Evolutionary conservation across 805 yeast genomes (phyloP).

Genomic region (Candida broadrunensis): DNA sequence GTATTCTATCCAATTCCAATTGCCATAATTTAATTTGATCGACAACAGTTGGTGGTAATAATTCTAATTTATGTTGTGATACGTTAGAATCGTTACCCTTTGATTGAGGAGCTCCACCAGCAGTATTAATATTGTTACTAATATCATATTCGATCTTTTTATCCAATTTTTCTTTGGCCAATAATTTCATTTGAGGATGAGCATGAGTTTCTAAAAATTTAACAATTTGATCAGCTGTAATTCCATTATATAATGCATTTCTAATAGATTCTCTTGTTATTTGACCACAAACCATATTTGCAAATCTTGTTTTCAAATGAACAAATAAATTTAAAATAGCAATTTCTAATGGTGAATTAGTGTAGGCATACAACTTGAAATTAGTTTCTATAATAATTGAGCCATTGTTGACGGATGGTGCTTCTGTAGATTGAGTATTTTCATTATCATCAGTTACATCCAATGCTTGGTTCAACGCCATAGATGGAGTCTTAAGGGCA

Average conservation of each 20-base stretch:
- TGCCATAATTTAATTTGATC: conserved; percentile 98
- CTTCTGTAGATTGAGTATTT: conserved; percentile 10
- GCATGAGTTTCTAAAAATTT: conserved; percentile 88
- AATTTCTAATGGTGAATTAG: conserved; percentile 91
- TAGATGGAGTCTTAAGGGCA: conserved; percentile 67
- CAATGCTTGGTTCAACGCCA: conserved; percentile 72
- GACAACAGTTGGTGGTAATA: conserved; percentile 92
- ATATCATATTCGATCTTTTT: conserved; percentile 65
- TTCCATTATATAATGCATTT: conserved; percentile 79
- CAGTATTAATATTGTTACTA: conserved; percentile 46
- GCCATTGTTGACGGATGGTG: conserved; percentile 55
- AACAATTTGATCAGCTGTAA: conserved; percentile 92
- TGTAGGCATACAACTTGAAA: conserved; percentile 88
- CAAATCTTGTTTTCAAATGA: conserved; percentile 77
- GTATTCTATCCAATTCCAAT: conserved; percentile 88
- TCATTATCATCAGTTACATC: conserved; percentile 12
- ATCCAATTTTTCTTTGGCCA: conserved; percentile 66
- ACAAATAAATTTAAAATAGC: conserved; percentile 89
- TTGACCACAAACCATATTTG: conserved; percentile 91
- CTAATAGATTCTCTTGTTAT: conserved; percentile 90
- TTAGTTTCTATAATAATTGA: conserved; percentile 89
- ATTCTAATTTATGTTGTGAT: conserved; percentile 51
- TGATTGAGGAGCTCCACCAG: conserved; percentile 38
- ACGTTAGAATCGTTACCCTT: conserved; percentile 18
- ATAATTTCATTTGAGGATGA: conserved; percentile 81